Conservation (phyloP, 1,284 basidiomycete genomes). For the Apiotrichum akiyoshidainum region DNA sequence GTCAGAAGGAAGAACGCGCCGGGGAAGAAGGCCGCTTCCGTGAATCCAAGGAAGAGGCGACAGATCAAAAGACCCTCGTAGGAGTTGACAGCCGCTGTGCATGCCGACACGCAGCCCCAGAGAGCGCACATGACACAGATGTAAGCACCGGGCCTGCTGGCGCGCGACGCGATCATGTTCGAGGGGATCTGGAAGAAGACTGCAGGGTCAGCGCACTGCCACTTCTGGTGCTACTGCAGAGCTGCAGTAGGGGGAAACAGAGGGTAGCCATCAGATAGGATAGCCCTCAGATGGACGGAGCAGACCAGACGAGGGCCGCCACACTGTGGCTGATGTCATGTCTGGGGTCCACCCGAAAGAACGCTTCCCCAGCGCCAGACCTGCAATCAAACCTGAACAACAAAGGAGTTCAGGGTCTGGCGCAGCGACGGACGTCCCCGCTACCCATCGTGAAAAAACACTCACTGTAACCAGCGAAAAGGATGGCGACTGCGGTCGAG, state of each 20-base stretch:
- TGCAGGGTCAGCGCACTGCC: conserved; percentile 26
- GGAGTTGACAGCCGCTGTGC: conserved; percentile 30
- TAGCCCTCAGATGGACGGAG: no score
- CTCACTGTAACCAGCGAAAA: conserved; percentile 10
- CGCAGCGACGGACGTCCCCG: no score
- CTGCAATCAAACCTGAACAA: no score
- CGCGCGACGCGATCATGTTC: conserved; percentile 34
- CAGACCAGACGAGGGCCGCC: no score
- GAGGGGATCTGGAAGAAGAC: conserved; percentile 34
- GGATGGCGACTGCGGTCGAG: conserved; percentile 35
- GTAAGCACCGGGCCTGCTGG: conserved; percentile 21
- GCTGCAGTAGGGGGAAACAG: no score
- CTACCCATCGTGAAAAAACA: no score
- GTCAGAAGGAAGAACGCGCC: conserved; percentile 38
- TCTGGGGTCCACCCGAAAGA: no score
- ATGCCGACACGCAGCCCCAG: conserved; percentile 38
- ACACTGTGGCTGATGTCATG: no score
- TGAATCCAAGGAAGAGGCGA: conserved; percentile 28
- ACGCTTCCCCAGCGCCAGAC: no score
- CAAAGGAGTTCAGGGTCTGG: no score
- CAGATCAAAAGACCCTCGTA: conserved; percentile 21
- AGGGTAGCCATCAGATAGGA: no score
- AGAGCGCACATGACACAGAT: conserved; percentile 25
- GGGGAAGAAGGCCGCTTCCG: conserved; percentile 41
- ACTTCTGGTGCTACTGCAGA: no score